A percentile compares a stretch with the other conserved stretches of the same genome.
Conservation (phyloP, 176 grass and related monocot species). For the Zizania latifolia region DNA sequence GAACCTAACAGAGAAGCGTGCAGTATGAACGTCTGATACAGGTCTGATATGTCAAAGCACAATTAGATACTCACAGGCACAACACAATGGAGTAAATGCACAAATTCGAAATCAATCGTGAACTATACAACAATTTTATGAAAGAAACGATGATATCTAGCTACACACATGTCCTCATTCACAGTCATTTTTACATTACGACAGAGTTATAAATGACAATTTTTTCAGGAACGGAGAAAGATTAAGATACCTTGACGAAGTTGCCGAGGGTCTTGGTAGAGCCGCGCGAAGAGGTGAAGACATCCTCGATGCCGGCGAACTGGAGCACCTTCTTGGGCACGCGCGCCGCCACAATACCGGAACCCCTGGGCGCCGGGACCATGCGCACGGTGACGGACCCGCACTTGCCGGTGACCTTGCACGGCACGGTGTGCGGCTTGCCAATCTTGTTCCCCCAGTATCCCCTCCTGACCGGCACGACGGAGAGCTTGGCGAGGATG, state of each 20-base stretch:
- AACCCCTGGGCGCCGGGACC: constrained; percentile 70
- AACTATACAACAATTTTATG: too few relatives aligned
- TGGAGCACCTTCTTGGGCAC: constrained; percentile 89
- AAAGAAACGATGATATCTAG: background rate
- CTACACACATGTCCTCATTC: background rate
- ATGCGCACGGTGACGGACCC: constrained; percentile 67
- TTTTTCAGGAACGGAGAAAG: background rate
- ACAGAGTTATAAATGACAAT: too few relatives aligned
- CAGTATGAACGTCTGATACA: too few relatives aligned
- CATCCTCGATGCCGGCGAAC: constrained; percentile 75
- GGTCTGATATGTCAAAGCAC: too few relatives aligned
- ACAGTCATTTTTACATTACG: too few relatives aligned
- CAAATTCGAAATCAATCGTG: too few relatives aligned
- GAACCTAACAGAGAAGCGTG: too few relatives aligned
- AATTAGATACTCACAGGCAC: too few relatives aligned
- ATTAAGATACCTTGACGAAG: constrained; percentile 64
- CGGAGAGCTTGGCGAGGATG: constrained; percentile 66
- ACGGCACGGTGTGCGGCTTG: constrained; percentile 55
- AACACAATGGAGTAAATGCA: too few relatives aligned
- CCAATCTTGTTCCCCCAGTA: constrained; percentile 91
- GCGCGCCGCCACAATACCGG: constrained; percentile 60
- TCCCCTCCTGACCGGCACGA: constrained; percentile 56
- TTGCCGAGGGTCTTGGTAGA: constrained; percentile 85
- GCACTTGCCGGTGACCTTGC: constrained; percentile 79
- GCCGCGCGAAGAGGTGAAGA: constrained; percentile 68